Conservation (phyloP, 1,284 basidiomycete species). For the Ganoderma multipileum region DNA sequence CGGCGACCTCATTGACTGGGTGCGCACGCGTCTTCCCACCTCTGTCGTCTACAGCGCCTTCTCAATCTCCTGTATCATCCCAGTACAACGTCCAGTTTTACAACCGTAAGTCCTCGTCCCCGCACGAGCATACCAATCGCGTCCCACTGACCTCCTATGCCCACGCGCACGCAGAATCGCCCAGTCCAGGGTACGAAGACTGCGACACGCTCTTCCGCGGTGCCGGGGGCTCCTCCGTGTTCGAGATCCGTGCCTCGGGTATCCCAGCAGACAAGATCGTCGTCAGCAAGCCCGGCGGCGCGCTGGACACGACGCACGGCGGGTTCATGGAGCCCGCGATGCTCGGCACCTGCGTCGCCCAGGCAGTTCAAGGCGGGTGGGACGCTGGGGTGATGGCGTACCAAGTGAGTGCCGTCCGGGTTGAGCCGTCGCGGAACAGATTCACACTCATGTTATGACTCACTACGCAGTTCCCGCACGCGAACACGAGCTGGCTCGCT, state of each 20-base stretch:
- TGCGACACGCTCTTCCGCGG: slow-evolving; percentile 58
- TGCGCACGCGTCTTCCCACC: slow-evolving; percentile 20
- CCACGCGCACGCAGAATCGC: slow-evolving; percentile 49
- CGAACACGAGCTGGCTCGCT: slow-evolving; percentile 18
- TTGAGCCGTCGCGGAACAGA: neutral
- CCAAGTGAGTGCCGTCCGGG: slow-evolving; percentile 13
- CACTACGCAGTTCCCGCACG: slow-evolving; percentile 31
- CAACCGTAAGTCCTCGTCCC: slow-evolving; percentile 51
- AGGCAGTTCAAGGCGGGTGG: slow-evolving; percentile 65
- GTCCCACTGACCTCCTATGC: neutral
- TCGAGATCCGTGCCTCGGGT: slow-evolving; percentile 66
- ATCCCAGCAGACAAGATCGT: slow-evolving; percentile 56
- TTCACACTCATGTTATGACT: slow-evolving; percentile 28
- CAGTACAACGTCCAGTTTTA: slow-evolving; percentile 66
- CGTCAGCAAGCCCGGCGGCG: slow-evolving; percentile 67
- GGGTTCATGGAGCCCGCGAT: slow-evolving; percentile 62
- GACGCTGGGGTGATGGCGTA: slow-evolving; percentile 41
- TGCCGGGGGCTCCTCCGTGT: slow-evolving; percentile 55
- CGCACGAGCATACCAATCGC: neutral
- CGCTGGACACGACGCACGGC: slow-evolving; percentile 55
- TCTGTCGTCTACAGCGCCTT: too few species aligned
- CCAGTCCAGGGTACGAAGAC: slow-evolving; percentile 52
- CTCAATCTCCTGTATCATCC: neutral
- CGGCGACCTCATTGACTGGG: slow-evolving; percentile 52
- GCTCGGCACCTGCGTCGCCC: slow-evolving; percentile 58